Evolutionary conservation across 352 stramenopile genomes (phyloP), one percentile per base, ranked within the genome.

Genomic region (Phytophthora constricta): DNA sequence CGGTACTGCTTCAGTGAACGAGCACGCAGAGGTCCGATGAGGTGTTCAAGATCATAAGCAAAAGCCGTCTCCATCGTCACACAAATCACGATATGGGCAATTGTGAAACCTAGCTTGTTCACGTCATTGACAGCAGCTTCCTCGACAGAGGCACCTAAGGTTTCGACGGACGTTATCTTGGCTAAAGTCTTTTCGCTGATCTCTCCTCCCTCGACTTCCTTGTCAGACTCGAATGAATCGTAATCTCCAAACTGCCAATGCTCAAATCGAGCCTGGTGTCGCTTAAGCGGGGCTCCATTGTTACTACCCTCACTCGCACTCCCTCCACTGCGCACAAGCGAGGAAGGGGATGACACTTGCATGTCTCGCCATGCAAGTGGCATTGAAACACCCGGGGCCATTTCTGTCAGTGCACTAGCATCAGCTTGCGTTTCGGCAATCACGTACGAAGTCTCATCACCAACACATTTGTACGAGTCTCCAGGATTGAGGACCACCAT

Each of bases 401-500:
- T 58, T 28, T 76, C 50, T 4, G 71, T 74, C 58, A 79, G 43
- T 14, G 67, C 48, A 31, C 67, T 79, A 27, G 71, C 71, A 68
- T 76, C 62, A 14, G 62, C 67, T 70, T 79, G 71, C 23, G 67
- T 89, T 46, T 84, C 77, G 20, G 87, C 86, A 49, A 96, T 85
- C 33, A 93, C 86, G 58, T 94, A 93, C 16, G 79, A 86, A 1
- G 74, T 82, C 46, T 96, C 87, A 2, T 78, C 71, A 41, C 87
- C 87, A 1, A 77, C 60, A 46, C 87, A 96, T 0, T 66, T 81
- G 62, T 94, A 96, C 13, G 87, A 82, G 49, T 89, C 80, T 1
- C 86, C 83, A 0, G 87, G 87, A 31, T 96, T 96, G n/a, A 96
- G 59, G 22, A 94, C 45, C 47, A 94, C 88, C 59, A 80, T 84